Percentiles rank a stretch among this genome's conserved stretches.
These are phyloP conservation scores for Cylindrotheca fusiformis DNA, from an alignment of 108 stramenopile genomes.

Conservation along the genomic window DNA sequence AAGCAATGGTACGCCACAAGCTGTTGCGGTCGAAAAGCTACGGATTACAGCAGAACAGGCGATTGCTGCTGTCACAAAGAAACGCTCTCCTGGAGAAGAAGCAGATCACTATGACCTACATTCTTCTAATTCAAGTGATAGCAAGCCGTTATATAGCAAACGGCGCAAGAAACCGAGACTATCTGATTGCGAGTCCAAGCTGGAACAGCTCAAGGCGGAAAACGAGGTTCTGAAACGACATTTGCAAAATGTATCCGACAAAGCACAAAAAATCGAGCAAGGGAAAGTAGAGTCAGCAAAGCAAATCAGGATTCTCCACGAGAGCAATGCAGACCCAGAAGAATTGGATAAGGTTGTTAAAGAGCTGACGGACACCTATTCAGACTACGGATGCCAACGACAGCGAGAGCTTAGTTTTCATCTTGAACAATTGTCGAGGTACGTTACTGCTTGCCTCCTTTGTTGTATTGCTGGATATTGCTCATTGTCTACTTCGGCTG, in stretches of 20 bases:
- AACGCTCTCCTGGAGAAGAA: conserved; percentile 15
- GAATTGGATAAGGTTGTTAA: conserved; percentile 32
- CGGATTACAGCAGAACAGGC: conserved; percentile 49
- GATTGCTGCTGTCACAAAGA: conserved; percentile 39
- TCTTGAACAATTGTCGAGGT: conserved; percentile 77
- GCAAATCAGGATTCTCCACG: conserved; percentile 15
- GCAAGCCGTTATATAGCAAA: conserved; percentile 34
- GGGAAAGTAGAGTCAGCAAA: conserved; percentile 39
- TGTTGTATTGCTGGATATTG: too few species aligned
- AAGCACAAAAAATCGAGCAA: conserved; percentile 33
- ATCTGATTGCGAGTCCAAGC: conserved; percentile 47
- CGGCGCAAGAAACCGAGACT: conserved; percentile 55
- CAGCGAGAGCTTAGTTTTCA: conserved; percentile 83
- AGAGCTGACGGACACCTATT: conserved; percentile 77
- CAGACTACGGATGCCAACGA: conserved; percentile 79
- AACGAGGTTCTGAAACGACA: conserved; percentile 65
- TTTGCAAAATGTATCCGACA: conserved; percentile 49
- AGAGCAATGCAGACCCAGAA: conserved; percentile 31
- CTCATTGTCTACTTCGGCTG: background rate
- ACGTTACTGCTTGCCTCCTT: conserved; percentile 13
- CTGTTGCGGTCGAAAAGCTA: conserved; percentile 25
- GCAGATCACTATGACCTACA: background rate
- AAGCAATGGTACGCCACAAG: background rate
- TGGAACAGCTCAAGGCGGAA: conserved; percentile 55
- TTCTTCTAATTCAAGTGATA: conserved; percentile 7